Percentiles rank a stretch among this genome's conserved stretches.
Conservation (phyloP, 1,284 basidiomycete genomes). For the Fomitopsis pinicola region DNA sequence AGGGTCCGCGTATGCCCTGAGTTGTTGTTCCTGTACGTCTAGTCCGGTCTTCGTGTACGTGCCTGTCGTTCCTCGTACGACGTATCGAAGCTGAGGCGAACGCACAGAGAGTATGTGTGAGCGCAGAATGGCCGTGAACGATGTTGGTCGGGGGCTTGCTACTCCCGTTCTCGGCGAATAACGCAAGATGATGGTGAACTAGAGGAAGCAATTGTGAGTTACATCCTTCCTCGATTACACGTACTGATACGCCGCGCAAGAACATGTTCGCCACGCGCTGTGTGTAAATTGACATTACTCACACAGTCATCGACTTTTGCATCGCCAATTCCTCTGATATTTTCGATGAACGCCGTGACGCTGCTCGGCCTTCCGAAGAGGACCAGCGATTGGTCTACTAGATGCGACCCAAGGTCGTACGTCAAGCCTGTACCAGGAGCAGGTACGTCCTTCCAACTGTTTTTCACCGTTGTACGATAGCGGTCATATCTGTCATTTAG, state of each 20-base stretch:
- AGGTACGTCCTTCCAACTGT: slow-evolving; percentile 67
- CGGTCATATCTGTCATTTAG: slow-evolving; percentile 60
- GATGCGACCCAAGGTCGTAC: slow-evolving; percentile 66
- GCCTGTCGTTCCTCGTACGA: slow-evolving; percentile 68
- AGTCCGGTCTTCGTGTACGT: slow-evolving; percentile 74
- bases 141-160: slow-evolving; percentile 38
- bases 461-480: slow-evolving; percentile 61
- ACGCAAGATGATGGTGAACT: slow-evolving; percentile 72
- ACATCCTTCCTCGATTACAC: neutral
- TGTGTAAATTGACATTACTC: slow-evolving; percentile 17
- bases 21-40: slow-evolving; percentile 74
- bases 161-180: slow-evolving; percentile 31
- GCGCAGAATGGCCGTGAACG: slow-evolving; percentile 65
- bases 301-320: slow-evolving; percentile 68
- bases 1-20: slow-evolving; percentile 49
- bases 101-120: slow-evolving; percentile 68
- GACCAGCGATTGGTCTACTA: slow-evolving; percentile 74
- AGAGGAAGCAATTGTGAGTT: too few species aligned
- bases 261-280: neutral
- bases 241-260: neutral
- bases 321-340: slow-evolving; percentile 59
- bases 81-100: slow-evolving; percentile 63
- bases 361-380: slow-evolving; percentile 74
- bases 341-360: slow-evolving; percentile 68
- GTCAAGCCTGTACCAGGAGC: slow-evolving; percentile 50